Conservation (phyloP, 805 yeast species). For the Starmerella khaoyaiensis region DNA sequence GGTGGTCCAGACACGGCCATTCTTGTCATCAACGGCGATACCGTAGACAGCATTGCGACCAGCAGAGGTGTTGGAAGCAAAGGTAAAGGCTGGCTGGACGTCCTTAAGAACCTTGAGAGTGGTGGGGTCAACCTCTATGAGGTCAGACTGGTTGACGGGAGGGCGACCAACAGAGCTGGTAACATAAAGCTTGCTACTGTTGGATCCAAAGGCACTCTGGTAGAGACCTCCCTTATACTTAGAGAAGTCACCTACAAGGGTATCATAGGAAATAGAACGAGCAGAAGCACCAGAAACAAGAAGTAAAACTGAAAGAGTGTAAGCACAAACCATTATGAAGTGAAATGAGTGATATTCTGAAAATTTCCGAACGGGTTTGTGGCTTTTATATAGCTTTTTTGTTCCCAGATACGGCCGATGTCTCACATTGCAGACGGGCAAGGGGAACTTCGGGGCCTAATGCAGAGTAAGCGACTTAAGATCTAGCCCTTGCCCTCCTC, state of each 20-base stretch:
- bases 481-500: too few relatives aligned
- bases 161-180: slow-evolving; percentile 12
- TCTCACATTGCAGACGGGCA: not conserved
- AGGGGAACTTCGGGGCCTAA: not conserved
- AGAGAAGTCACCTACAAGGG: slow-evolving; percentile 1
- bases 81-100: not conserved
- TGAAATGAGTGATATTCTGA: not conserved
- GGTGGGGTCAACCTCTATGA: slow-evolving; percentile 10
- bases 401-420: too few relatives aligned
- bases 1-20: slow-evolving; percentile 10
- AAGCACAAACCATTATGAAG: slow-evolving; percentile 1
- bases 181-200: slow-evolving; percentile 6
- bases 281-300: slow-evolving; percentile 1
- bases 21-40: slow-evolving; percentile 5
- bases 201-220: slow-evolving; percentile 6
- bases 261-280: slow-evolving; percentile 1
- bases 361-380: too few relatives aligned
- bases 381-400: too few relatives aligned
- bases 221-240: slow-evolving; percentile 11
- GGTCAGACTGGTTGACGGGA: slow-evolving; percentile 10
- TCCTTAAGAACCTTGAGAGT: slow-evolving; percentile 3
- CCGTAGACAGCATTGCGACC: slow-evolving; percentile 12
- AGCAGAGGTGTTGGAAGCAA: not conserved
- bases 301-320: slow-evolving; percentile 1
- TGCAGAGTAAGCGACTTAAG: not conserved